Evolutionary conservation across 2,329 filamentous ascomycete genomes (phyloP), one percentile per base, ranked within the genome.

Genomic region (Ophiostoma himal-ulmi): DNA sequence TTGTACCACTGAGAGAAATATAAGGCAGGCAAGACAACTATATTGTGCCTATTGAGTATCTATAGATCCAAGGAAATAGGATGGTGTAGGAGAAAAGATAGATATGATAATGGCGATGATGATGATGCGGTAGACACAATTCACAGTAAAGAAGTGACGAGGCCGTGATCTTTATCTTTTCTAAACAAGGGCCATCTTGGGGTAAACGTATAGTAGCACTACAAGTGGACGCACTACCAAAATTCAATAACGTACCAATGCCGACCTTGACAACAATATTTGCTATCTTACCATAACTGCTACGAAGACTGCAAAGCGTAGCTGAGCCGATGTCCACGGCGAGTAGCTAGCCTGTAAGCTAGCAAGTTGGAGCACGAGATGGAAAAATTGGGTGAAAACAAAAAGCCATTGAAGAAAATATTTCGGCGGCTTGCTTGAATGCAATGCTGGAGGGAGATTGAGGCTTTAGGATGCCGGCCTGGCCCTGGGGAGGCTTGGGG

Each of bases 111-210:
- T 17, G 57, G 20, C 2, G 57, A 60, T 17, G 54, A 62, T 34
- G 57, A 34, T 17, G 57, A 30, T 26, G 22, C 4, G 22, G 30
- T 30, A 30, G 57, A 62, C 26, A 60, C 14, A 65, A n/a, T 13
- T 34, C 13, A 39, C 20, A 65, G 5, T 34, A 11, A 37, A 67
- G n/a, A 22, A 48, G 60, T 7, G 39, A 44, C 57, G 60, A 48
- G 41, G 30, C 10, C 14, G 60, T 54, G 62, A 67, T 52, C 26
- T 34, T 60, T 62, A 70, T 65, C 34, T 3, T 65, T 64, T 62
- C 14, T 22, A 30, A 4, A 26, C n/a, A 36, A 37, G 30, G 37
- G 30, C 17, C 60, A 34, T 11, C 14, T 37, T 36, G 30, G 17
- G 60, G 26, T 60, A 10, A 5, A 60, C 14, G 26, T 60, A 26